These are phyloP conservation scores for Hypoxylon perforatum DNA, from an alignment of 495 filamentous ascomycete genomes.

Conservation along the genomic window DNA sequence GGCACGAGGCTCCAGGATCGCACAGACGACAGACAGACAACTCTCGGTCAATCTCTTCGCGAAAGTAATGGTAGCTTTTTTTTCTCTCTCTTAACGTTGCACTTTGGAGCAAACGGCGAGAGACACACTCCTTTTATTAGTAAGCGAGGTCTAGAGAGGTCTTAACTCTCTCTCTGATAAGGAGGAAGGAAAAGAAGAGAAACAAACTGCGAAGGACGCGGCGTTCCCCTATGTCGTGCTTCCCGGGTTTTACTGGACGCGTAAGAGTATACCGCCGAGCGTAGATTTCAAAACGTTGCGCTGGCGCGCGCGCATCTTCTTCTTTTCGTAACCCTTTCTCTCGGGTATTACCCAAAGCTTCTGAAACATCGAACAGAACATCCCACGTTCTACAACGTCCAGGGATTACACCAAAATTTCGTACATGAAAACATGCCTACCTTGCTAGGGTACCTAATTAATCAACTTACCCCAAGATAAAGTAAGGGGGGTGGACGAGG, in stretches of 20 bases:
- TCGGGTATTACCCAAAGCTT: slow-evolving; percentile 28
- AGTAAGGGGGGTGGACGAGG: slow-evolving; percentile 26
- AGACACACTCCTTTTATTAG: not conserved
- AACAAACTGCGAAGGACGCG: not conserved
- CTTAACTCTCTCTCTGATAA: not conserved
- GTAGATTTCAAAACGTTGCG: not conserved
- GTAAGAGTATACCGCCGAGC: not conserved
- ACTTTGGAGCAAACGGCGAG: slow-evolving; percentile 3
- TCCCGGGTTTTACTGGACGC: not conserved
- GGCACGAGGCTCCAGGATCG: slow-evolving; percentile 14
- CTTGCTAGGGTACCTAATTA: no score
- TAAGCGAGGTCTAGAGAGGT: not conserved
- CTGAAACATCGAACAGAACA: slow-evolving; percentile 41
- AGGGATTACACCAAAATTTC: slow-evolving; percentile 26
- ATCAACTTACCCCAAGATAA: slow-evolving; percentile 7
- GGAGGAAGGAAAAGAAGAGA: not conserved
- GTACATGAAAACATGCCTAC: not conserved
- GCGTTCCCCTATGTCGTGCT: slow-evolving; percentile 9
- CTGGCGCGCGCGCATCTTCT: not conserved
- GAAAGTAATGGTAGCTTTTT: slow-evolving; percentile 8
- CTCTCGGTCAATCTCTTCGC: slow-evolving; percentile 18
- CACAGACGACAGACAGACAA: slow-evolving; percentile 1
- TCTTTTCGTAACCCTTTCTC: not conserved
- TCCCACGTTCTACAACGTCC: slow-evolving; percentile 30
- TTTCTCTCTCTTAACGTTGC: no score